A percentile compares a stretch with the other conserved stretches of the same genome.
These are phyloP conservation scores for Chlorencoelia australis DNA, from an alignment of 2,329 filamentous ascomycete species.

Conservation along the genomic window DNA sequence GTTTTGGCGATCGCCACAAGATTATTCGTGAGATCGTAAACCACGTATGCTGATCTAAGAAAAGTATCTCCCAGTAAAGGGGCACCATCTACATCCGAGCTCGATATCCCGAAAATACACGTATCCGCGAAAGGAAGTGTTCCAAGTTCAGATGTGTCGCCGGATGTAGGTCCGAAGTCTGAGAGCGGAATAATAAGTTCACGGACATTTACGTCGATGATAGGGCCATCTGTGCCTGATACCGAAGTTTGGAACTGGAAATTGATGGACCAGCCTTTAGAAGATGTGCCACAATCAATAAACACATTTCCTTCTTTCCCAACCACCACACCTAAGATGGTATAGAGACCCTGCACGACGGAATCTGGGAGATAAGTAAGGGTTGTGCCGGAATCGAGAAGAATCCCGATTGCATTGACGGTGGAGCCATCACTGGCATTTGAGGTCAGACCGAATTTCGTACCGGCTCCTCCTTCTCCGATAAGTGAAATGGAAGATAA, in stretches of 20 bases:
- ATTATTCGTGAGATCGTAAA: conserved; percentile 42
- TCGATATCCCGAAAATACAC: conserved; percentile 46
- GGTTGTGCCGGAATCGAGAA: conserved; percentile 57
- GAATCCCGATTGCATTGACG: conserved; percentile 33
- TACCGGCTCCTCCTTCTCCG: too few relatives aligned
- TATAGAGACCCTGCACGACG: conserved; percentile 26
- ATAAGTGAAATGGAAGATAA: too few relatives aligned
- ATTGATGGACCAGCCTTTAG: conserved; percentile 31
- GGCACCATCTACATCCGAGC: neutral
- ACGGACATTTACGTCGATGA: conserved; percentile 33
- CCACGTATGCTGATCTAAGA: conserved; percentile 42
- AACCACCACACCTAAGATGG: conserved; percentile 33
- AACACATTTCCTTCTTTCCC: conserved; percentile 6
- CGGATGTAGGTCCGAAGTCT: conserved; percentile 4
- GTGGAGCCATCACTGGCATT: conserved; percentile 8
- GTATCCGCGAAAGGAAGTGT: conserved; percentile 19
- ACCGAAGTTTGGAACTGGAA: conserved; percentile 41
- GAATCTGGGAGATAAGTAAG: conserved; percentile 51
- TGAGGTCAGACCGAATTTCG: conserved; percentile 6
- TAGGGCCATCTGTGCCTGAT: conserved; percentile 31
- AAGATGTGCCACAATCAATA: conserved; percentile 31
- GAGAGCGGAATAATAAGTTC: conserved; percentile 33
- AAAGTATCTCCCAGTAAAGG: conserved; percentile 40
- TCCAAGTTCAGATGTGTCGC: conserved; percentile 7
- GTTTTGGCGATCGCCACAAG: conserved; percentile 39